Conservation (phyloP, 75 land plant species). For the Pinus tabuliformis region DNA sequence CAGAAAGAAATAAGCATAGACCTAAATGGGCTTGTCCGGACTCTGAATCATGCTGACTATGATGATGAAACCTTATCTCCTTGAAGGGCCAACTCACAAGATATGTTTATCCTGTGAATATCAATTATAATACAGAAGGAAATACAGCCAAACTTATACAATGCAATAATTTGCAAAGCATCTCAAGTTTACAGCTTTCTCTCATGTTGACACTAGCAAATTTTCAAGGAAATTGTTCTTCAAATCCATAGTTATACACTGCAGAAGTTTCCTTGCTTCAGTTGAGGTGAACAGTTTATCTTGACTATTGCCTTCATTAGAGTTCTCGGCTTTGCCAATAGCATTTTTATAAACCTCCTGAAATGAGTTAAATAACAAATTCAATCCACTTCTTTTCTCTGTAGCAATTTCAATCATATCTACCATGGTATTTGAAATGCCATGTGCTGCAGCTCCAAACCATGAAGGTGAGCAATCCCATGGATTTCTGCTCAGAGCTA, state of each 20-base stretch:
- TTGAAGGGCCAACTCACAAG: not conserved
- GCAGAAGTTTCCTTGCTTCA: not conserved
- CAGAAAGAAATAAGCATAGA: not conserved
- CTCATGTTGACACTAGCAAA: not conserved
- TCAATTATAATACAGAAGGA: not conserved
- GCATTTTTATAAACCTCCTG: not conserved
- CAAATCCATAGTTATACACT: slow-evolving; percentile 1
- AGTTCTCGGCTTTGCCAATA: not conserved
- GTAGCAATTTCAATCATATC: slow-evolving; percentile 15
- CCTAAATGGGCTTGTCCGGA: not conserved
- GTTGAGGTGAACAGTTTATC: not conserved
- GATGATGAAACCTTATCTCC: not conserved
- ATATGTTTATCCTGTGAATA: not conserved
- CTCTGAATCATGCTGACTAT: not conserved
- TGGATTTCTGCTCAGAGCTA: slow-evolving; percentile 18
- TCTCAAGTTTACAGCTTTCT: not conserved
- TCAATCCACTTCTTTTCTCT: not conserved
- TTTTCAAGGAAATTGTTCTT: not conserved
- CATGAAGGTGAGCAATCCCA: slow-evolving; percentile 25
- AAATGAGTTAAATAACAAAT: not conserved
- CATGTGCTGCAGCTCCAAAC: slow-evolving; percentile 17
- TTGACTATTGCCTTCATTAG: not conserved
- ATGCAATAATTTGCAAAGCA: not conserved
- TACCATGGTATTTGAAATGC: slow-evolving; percentile 16
- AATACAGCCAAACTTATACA: not conserved